Percentiles rank a stretch among this genome's conserved stretches.
Evolutionary conservation across 1,284 basidiomycete species (phyloP).

Genomic region (Microbotryum intermedium): DNA sequence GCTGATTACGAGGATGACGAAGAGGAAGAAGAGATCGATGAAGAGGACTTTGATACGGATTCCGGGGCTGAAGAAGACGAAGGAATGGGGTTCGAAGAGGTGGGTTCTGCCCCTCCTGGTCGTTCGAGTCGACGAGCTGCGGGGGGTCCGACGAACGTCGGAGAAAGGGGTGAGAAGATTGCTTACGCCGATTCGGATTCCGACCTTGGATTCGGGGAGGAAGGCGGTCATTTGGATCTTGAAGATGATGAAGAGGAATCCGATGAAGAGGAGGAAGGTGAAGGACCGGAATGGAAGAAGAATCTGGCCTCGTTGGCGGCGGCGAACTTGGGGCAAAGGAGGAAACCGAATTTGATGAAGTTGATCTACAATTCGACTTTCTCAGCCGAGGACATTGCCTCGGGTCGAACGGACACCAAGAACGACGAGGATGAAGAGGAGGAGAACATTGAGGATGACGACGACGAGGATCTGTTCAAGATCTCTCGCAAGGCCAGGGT

Average conservation of each 20-base stretch:
- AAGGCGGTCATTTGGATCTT: slow-evolving; percentile 31
- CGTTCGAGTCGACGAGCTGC: background rate
- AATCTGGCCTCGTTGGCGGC: slow-evolving; percentile 58
- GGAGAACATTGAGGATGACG: slow-evolving; percentile 24
- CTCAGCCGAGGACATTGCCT: slow-evolving; percentile 62
- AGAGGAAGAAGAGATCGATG: slow-evolving; percentile 36
- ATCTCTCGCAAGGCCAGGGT: slow-evolving; percentile 36
- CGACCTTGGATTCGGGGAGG: slow-evolving; percentile 24
- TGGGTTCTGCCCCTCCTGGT: background rate
- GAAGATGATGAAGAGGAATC: slow-evolving; percentile 31
- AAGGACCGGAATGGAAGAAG: slow-evolving; percentile 66
- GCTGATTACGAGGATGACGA: slow-evolving; percentile 39
- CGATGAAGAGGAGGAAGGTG: slow-evolving; percentile 38
- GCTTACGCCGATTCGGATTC: slow-evolving; percentile 30
- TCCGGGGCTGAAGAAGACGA: slow-evolving; percentile 34
- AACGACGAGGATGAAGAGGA: slow-evolving; percentile 34
- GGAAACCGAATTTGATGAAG: slow-evolving; percentile 66
- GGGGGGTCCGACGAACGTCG: background rate
- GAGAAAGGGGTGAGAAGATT: slow-evolving; percentile 12
- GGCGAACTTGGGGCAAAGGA: slow-evolving; percentile 46
- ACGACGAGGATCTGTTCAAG: slow-evolving; percentile 34
- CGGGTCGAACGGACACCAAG: slow-evolving; percentile 40
- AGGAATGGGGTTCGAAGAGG: slow-evolving; percentile 4
- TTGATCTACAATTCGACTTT: slow-evolving; percentile 69
- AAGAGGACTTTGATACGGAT: slow-evolving; percentile 41